Conservation (phyloP, 257 asterid genomes). For the Rehmannia glutinosa region DNA sequence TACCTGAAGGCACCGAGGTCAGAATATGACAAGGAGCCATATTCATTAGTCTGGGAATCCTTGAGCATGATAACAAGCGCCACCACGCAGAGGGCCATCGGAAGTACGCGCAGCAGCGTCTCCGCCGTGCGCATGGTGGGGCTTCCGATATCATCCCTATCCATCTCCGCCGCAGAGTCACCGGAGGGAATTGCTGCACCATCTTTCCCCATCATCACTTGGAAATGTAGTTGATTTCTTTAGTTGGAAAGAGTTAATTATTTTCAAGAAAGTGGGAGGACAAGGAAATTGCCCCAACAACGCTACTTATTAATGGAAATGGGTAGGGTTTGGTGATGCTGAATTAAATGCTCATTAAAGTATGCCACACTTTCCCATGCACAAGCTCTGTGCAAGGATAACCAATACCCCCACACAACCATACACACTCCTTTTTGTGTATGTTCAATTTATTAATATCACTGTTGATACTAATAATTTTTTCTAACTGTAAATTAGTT, state of each 20-base stretch:
- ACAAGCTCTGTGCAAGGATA: neutral
- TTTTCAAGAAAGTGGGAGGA: neutral
- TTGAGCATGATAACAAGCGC: slow-evolving; percentile 87
- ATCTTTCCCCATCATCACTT: slow-evolving; percentile 25
- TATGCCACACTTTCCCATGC: slow-evolving; percentile 52
- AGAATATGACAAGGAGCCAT: slow-evolving; percentile 68
- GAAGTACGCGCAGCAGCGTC: slow-evolving; percentile 72
- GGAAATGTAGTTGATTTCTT: neutral
- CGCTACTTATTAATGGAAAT: slow-evolving; percentile 33
- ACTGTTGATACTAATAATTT: too few relatives aligned
- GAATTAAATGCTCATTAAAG: slow-evolving; percentile 62
- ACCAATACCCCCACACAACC: too few relatives aligned
- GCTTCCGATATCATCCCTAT: slow-evolving; percentile 45
- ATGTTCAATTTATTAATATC: too few relatives aligned
- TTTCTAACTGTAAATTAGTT: too few relatives aligned
- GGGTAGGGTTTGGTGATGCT: slow-evolving; percentile 30
- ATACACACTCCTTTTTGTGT: too few relatives aligned
- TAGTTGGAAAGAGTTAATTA: neutral
- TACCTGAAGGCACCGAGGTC: slow-evolving; percentile 83
- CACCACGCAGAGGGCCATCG: slow-evolving; percentile 62
- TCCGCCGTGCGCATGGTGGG: slow-evolving; percentile 68
- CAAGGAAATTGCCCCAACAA: neutral
- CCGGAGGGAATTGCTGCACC: neutral
- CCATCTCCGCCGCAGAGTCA: neutral
- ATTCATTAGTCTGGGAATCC: slow-evolving; percentile 65